Conservation (phyloP, 352 stramenopile species). For the Pythium aphanidermatum region DNA sequence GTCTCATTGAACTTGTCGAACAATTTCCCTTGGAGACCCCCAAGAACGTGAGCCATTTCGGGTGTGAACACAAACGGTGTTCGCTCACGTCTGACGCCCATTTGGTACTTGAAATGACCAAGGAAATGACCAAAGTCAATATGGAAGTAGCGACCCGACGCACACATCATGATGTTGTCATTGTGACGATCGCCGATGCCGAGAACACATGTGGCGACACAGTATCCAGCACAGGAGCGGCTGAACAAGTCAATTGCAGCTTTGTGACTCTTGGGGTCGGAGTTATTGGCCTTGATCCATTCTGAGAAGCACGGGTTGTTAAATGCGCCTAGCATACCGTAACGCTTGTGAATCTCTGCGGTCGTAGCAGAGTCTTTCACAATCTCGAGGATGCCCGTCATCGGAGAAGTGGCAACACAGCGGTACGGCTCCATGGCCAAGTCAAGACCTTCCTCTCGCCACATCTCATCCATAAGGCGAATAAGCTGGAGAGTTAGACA, state of each 20-base stretch:
- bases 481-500: slow-evolving; percentile 92
- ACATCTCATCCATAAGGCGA: slow-evolving; percentile 91
- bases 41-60: slow-evolving; percentile 84
- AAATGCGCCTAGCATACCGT: slow-evolving; percentile 77
- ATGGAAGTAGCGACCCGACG: slow-evolving; percentile 81
- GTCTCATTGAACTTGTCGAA: slow-evolving; percentile 71
- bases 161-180: slow-evolving; percentile 94
- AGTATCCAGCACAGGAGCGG: slow-evolving; percentile 88
- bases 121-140: slow-evolving; percentile 88
- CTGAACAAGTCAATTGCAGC: slow-evolving; percentile 82
- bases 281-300: slow-evolving; percentile 81
- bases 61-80: slow-evolving; percentile 87
- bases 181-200: slow-evolving; percentile 94
- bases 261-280: slow-evolving; percentile 52
- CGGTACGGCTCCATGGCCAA: slow-evolving; percentile 90
- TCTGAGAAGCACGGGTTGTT: slow-evolving; percentile 81
- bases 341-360: slow-evolving; percentile 85
- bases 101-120: slow-evolving; percentile 85
- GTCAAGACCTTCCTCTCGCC: slow-evolving; percentile 88
- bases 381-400: slow-evolving; percentile 90
- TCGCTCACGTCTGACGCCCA: slow-evolving; percentile 77
- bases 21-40: slow-evolving; percentile 63
- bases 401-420: slow-evolving; percentile 86
- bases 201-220: slow-evolving; percentile 91
- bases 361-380: slow-evolving; percentile 92